phyloP scores from a whole-genome alignment of 1,139 yeast genomes.

The Pichia sp. region DNA sequence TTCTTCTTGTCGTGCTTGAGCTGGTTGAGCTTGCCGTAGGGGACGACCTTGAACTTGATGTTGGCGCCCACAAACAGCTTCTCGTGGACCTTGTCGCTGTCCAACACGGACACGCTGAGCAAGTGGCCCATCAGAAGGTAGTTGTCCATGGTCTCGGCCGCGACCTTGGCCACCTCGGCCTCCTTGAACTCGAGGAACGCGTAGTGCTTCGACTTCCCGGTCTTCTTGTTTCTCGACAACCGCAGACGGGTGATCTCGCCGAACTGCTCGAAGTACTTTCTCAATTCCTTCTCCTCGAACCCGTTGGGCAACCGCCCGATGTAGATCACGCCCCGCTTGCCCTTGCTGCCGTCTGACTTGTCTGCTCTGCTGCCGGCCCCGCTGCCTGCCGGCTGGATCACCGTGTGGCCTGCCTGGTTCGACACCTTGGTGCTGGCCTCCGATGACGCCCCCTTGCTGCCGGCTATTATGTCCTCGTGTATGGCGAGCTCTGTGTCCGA shows the following conservation, averaged over 20 bases:
- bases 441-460: neutral
- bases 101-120: slow-evolving; percentile 58
- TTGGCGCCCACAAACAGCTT: slow-evolving; percentile 50
- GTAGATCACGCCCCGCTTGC: slow-evolving; percentile 64
- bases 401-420: slow-evolving; percentile 26
- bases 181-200: slow-evolving; percentile 83
- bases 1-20: slow-evolving; percentile 55
- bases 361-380: slow-evolving; percentile 22
- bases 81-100: slow-evolving; percentile 43
- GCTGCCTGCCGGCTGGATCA: slow-evolving; percentile 30
- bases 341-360: slow-evolving; percentile 16
- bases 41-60: slow-evolving; percentile 54
- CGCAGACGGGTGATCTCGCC: slow-evolving; percentile 77
- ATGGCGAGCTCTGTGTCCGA: slow-evolving; percentile 16
- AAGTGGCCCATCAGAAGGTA: slow-evolving; percentile 86
- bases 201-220: slow-evolving; percentile 90
- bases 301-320: slow-evolving; percentile 92
- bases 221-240: slow-evolving; percentile 81
- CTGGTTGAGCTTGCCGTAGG: slow-evolving; percentile 56
- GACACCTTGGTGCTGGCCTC: slow-evolving; percentile 7
- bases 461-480: slow-evolving; percentile 14
- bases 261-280: slow-evolving; percentile 80
- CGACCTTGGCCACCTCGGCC: slow-evolving; percentile 74
- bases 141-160: slow-evolving; percentile 94
- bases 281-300: slow-evolving; percentile 80